Base-by-base conservation (phyloP, 495 filamentous ascomycete genomes). In the Lophiostoma macrostomum region DNA sequence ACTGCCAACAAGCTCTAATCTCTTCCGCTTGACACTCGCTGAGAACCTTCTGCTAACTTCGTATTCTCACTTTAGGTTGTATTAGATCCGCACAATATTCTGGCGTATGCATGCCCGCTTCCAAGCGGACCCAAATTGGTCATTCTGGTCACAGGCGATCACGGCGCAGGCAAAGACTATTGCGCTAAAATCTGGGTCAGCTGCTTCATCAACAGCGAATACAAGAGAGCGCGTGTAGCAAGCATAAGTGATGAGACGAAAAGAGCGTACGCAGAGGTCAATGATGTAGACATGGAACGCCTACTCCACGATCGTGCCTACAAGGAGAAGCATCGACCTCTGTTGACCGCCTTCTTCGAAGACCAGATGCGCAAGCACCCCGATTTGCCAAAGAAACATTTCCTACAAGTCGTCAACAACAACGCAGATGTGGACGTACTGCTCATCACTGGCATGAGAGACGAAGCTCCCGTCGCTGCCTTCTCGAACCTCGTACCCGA, bases 371-470 rank as follows among this genome's bases (percentile, higher is more conserved):
- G 39, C 38, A 52, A 66, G 65, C 70, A 71, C 48, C 78, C 78
- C 61, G 60, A 46, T 52, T 67, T 83, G 34, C 75, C 69, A 58
- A 73, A 78, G 60, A 73, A 80, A 63, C 74, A 81, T 69, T 83
- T 85, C 61, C 54, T 76, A 30, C 54, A 73, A 53, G 63, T 75
- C 30, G 76, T 83, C 13, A 25, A 68, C 53, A 40, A 48, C 32
- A 71, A 72, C 18, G 61, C 25, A 54, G 74, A 76, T 69, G 68
- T 72, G 16, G 74, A 83, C 53, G 79, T 82, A 43, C 70, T 84
- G 39, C 48, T 86, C 27, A 79, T 86, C 62, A 84, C 81, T 0
- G 82, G 82, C 4, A 80, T 86, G 78, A 82, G 79, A 73, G 81
- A 85, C 51, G 69, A 79, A 60, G 76, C 78, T 4, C 81, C 80